A percentile compares a stretch with the other conserved stretches of the same genome.
Evolutionary conservation across 257 asterid species (phyloP).

Genomic region (Solanum clarkiae): DNA sequence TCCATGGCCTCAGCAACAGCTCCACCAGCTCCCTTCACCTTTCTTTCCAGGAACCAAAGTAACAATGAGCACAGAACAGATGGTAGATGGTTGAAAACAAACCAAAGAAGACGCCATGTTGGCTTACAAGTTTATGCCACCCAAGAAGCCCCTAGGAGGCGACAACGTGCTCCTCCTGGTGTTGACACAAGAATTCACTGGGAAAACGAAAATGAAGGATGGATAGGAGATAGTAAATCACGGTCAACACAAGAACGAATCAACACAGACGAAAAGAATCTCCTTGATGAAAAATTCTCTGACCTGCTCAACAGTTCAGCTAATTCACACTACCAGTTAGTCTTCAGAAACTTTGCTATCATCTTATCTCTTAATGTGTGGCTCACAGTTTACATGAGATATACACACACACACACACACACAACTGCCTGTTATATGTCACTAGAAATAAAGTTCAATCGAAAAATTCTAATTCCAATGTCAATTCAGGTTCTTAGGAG

Average conservation of each 20-base stretch:
- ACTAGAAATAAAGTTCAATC: neutral
- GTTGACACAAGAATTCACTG: slow-evolving; percentile 84
- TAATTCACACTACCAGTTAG: slow-evolving; percentile 83
- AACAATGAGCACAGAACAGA: slow-evolving; percentile 7
- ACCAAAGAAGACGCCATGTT: neutral
- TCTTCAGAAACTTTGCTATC: neutral
- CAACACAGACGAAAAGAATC: slow-evolving; percentile 28
- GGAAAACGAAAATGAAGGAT: slow-evolving; percentile 86
- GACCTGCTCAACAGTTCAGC: slow-evolving; percentile 66
- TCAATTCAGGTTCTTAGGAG: slow-evolving; percentile 59
- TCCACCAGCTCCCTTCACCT: slow-evolving; percentile 33
- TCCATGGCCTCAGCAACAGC: slow-evolving; percentile 58
- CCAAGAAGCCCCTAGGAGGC: slow-evolving; percentile 23
- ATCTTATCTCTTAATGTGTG: neutral
- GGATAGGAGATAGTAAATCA: slow-evolving; percentile 58
- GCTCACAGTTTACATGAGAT: neutral
- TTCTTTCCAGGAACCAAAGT: slow-evolving; percentile 16
- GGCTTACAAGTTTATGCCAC: slow-evolving; percentile 17
- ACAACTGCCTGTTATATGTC: neutral
- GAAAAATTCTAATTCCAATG: neutral
- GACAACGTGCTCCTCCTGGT: slow-evolving; percentile 51
- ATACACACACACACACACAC: neutral
- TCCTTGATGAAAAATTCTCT: slow-evolving; percentile 48
- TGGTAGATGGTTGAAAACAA: neutral
- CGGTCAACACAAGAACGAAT: slow-evolving; percentile 20